Evolutionary conservation across 163 green algal genomes (phyloP), one percentile per base, ranked within the genome.

Genomic region (Scenedesmus sp.): DNA sequence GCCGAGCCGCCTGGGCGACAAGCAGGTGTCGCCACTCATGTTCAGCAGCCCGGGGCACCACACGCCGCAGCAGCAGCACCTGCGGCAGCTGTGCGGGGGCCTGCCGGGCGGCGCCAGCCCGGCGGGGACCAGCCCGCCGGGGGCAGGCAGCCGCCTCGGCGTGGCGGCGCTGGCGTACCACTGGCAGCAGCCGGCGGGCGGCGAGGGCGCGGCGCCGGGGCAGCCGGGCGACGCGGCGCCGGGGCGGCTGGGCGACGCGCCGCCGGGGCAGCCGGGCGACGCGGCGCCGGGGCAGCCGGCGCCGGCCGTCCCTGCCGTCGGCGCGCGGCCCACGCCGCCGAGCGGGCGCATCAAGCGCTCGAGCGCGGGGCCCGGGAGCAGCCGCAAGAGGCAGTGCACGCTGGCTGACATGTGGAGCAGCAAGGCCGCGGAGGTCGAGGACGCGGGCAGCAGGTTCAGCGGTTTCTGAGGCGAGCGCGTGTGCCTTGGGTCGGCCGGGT

Each of bases 401-500:
- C 33, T 77, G 33, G 57, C 34, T 7, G 69, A n/a, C 3, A 34
- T 58, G n/a, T 77, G 69, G 69, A 67, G 24, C 6, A 33, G 31
- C 13, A 67, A 77, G 69, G 29, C 62, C 10, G 39, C 67, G 26
- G 53, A 67, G n/a, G 69, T 77, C 26, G 69, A 77, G 26, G 69
- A 77, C 44, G 69, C 36, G 6, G 53, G 36, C n/a, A 77, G 69
- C 51, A 57, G 69, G 54, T 77, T 77, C 54, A 77, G 69, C 33
- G 39, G 39, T 10, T 47, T 47, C 39, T 47, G 39, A 47, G 6
- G 39, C 7, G 44, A 17, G 26, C 13, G 33, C 31, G n/a, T n/a
- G n/a, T n/a, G n/a, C n/a, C n/a, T n/a, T n/a, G n/a, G n/a, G n/a
- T n/a, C n/a, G n/a, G n/a, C n/a, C n/a, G n/a, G n/a, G n/a, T n/a